A percentile compares a stretch with the other conserved stretches of the same genome.
These are phyloP conservation scores for Puccinia hordei DNA, from an alignment of 1,284 basidiomycete species.

Conservation along the genomic window DNA sequence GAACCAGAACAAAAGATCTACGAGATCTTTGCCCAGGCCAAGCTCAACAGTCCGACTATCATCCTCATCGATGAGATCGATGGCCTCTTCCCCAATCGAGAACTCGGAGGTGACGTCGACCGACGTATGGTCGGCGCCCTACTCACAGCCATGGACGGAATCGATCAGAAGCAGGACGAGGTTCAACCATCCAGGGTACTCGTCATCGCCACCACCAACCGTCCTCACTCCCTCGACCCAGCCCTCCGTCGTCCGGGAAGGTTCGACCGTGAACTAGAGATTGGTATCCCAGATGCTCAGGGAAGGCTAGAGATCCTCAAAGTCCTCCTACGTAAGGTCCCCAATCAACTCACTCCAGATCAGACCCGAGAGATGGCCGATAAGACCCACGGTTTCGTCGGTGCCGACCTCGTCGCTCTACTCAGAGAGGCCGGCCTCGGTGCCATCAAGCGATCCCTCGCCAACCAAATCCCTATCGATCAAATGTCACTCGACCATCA, in stretches of 20 bases:
- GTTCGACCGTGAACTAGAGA: slow-evolving; percentile 96
- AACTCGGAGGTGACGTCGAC: slow-evolving; percentile 79
- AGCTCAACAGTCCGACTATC: slow-evolving; percentile 74
- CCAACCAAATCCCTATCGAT: not conserved
- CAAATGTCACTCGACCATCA: slow-evolving; percentile 51
- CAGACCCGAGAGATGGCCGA: slow-evolving; percentile 71
- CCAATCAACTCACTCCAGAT: slow-evolving; percentile 69
- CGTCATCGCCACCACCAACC: slow-evolving; percentile 94
- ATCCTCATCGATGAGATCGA: slow-evolving; percentile 96
- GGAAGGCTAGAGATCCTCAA: slow-evolving; percentile 80
- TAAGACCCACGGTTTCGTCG: slow-evolving; percentile 92
- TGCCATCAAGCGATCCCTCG: slow-evolving; percentile 72
- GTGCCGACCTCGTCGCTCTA: slow-evolving; percentile 88
- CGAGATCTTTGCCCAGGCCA: slow-evolving; percentile 83
- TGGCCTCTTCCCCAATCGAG: slow-evolving; percentile 84
- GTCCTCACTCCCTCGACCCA: slow-evolving; percentile 95
- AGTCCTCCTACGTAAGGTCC: slow-evolving; percentile 77
- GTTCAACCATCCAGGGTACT: slow-evolving; percentile 70
- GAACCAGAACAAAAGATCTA: slow-evolving; percentile 67
- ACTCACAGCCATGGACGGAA: slow-evolving; percentile 91
- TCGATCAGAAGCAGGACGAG: slow-evolving; percentile 63
- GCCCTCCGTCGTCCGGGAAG: slow-evolving; percentile 89
- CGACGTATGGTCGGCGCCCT: slow-evolving; percentile 92
- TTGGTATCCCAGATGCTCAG: slow-evolving; percentile 84
- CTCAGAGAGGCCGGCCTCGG: slow-evolving; percentile 88